Percentiles rank a stretch among this genome's conserved stretches.
These are phyloP conservation scores for Ascosphaera apis DNA, from an alignment of 2,329 filamentous ascomycete genomes.

Conservation along the genomic window DNA sequence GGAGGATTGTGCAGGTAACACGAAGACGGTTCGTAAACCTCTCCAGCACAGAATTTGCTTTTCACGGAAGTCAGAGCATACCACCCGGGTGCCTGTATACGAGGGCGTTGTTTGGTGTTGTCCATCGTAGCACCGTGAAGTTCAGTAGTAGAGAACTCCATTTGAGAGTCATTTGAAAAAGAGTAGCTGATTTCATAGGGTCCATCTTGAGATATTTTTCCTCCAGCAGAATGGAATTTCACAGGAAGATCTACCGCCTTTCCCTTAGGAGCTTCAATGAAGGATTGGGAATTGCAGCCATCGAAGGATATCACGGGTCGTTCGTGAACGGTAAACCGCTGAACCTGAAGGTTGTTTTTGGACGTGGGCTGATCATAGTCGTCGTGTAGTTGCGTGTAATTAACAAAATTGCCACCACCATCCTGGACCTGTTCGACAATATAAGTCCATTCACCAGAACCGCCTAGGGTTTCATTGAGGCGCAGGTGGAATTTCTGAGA, in stretches of 20 bases:
- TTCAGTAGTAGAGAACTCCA: constrained; percentile 32
- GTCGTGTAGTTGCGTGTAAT: constrained; percentile 40
- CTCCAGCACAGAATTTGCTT: constrained; percentile 62
- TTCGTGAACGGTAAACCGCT: constrained; percentile 68
- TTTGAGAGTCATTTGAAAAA: constrained; percentile 56
- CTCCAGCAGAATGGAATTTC: constrained; percentile 39
- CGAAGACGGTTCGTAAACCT: constrained; percentile 82
- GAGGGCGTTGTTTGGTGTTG: constrained; percentile 37
- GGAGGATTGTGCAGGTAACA: constrained; percentile 80
- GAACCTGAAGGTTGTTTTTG: constrained; percentile 41
- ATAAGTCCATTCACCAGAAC: constrained; percentile 66
- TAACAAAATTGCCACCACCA: constrained; percentile 65
- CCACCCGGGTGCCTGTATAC: constrained; percentile 54
- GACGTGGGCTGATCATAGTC: constrained; percentile 40
- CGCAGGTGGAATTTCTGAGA: constrained; percentile 54
- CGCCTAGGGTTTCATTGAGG: constrained; percentile 70
- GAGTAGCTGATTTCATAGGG: constrained; percentile 56
- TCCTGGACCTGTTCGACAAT: constrained; percentile 81
- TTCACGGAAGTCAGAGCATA: constrained; percentile 66
- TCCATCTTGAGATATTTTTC: constrained; percentile 32
- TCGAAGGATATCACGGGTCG: constrained; percentile 49
- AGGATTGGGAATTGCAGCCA: constrained; percentile 57
- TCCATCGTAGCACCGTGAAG: constrained; percentile 33
- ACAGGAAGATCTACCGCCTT: constrained; percentile 45
- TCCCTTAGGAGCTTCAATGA: constrained; percentile 64